Base-by-base conservation (phyloP, 2,329 filamentous ascomycete genomes). In the Teratosphaeriaceae sp. region DNA sequence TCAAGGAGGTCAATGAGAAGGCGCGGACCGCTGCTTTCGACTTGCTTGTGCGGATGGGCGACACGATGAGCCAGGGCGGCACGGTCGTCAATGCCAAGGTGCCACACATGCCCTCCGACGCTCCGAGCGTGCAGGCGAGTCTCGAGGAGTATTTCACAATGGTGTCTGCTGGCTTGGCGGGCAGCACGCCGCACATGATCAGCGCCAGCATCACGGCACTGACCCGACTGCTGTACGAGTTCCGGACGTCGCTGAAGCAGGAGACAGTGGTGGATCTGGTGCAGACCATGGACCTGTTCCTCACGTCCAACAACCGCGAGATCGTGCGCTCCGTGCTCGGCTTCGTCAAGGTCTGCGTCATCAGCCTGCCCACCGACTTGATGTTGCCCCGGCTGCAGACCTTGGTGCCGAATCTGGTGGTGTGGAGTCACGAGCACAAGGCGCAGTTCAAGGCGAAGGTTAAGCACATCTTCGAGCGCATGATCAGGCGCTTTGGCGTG, bases 361-460 rank as follows among this genome's bases (percentile, higher is more conserved):
- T 97, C 57, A 83, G 85, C 46, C 71, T 97, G 22, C 88, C 90
- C 0, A 78, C 81, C 30, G 79, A 84, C 5, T 73, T 94, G 50
- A 82, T 98, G 71, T 74, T 83, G 26, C 82, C 87, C 3, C 80
- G 88, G 19, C 78, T 98, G 26, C 70, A 75, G 23, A 80, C 81
- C 0, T 74, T 98, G 37, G 78, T 98, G 2, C 87, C 89, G 3
- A 94, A 94, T 65, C 73, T 97, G 16, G 87, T 97, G 74, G 80
- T 89, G 31, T 98, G 92, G 90, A 89, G 85, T 61, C 88, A 96
- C 65, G 92, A 98, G 67, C 94, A 98, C 73, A 97, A 97, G 71
- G 88, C 88, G 11, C 88, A 94, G 62, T 92, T 98, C 71, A 88
- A 90, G 59, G 83, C 86, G 38, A 98, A 97, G 72, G 89, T 98